These are phyloP conservation scores for Globisporangium iwayamae DNA, from an alignment of 352 stramenopile genomes.

Conservation along the genomic window DNA sequence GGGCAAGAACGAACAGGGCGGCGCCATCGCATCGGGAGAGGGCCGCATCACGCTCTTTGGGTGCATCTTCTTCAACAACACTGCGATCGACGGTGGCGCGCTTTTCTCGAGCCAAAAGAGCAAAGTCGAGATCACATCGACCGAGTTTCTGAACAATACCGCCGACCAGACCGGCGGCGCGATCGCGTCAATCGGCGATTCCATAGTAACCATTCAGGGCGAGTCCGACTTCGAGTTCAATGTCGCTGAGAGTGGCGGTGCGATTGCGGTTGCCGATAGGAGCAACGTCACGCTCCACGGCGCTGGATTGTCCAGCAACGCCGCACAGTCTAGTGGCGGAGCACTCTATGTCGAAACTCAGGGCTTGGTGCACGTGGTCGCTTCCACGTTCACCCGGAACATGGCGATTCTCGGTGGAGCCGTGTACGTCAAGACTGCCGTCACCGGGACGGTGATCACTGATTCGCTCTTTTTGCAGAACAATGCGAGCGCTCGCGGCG, in stretches of 20 bases:
- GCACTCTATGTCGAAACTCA: slow-evolving; percentile 32
- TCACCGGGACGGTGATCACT: slow-evolving; percentile 12
- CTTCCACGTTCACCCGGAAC: slow-evolving; percentile 27
- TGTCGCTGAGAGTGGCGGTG: slow-evolving; percentile 29
- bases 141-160: slow-evolving; percentile 36
- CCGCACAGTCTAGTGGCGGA: slow-evolving; percentile 24
- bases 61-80: slow-evolving; percentile 44
- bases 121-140: slow-evolving; percentile 17
- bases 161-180: slow-evolving; percentile 49
- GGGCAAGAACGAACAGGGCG: slow-evolving; percentile 57
- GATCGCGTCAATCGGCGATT: slow-evolving; percentile 22
- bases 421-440: slow-evolving; percentile 28
- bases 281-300: slow-evolving; percentile 17
- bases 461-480: slow-evolving; percentile 32
- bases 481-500: slow-evolving; percentile 30
- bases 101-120: slow-evolving; percentile 40
- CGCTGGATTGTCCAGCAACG: slow-evolving; percentile 21
- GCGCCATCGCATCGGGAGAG: slow-evolving; percentile 43
- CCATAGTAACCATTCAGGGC: slow-evolving; percentile 16
- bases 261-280: slow-evolving; percentile 16
- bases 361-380: slow-evolving; percentile 17
- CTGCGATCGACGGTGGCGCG: slow-evolving; percentile 38
- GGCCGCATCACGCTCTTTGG: slow-evolving; percentile 26
- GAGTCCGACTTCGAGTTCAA: slow-evolving; percentile 35
- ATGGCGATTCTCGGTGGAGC: slow-evolving; percentile 30